Evolutionary conservation across 2,329 filamentous ascomycete species (phyloP).

Genomic region (Aspergillus fumigatus): DNA sequence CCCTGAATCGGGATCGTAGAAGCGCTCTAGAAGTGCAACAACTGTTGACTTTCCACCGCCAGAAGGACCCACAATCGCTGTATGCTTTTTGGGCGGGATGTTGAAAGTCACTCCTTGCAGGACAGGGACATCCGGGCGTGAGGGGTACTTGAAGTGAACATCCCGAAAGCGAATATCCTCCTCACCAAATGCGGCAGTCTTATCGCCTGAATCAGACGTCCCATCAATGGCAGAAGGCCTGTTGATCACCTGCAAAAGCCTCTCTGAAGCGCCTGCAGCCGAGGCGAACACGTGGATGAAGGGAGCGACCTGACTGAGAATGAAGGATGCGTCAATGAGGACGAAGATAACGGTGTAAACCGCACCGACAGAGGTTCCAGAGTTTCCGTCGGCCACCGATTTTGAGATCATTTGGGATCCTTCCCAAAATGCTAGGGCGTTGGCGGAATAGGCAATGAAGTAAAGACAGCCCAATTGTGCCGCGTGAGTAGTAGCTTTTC

Average conservation of each 20-base stretch:
- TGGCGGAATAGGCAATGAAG: conserved; percentile 63
- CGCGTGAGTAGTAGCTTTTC: conserved; percentile 54
- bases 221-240: conserved; percentile 45
- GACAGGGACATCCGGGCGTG: conserved; percentile 33
- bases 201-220: conserved; percentile 24
- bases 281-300: conserved; percentile 46
- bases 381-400: conserved; percentile 14
- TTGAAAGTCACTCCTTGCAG: conserved; percentile 28
- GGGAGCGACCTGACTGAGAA: conserved; percentile 35
- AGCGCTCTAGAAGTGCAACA: conserved; percentile 32
- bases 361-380: conserved; percentile 28
- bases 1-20: conserved; percentile 35
- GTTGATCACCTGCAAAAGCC: conserved; percentile 56
- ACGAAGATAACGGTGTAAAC: conserved; percentile 38
- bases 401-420: conserved; percentile 53
- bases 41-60: conserved; percentile 52
- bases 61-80: conserved; percentile 47
- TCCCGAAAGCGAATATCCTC: conserved; percentile 28
- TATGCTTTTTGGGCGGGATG: conserved; percentile 34
- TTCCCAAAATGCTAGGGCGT: conserved; percentile 64
- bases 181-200: conserved; percentile 13
- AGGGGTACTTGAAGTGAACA: conserved; percentile 35
- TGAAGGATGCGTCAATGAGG: conserved; percentile 34
- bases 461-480: conserved; percentile 58
- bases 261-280: conserved; percentile 51